Evolutionary conservation across 345 rosid species (phyloP).

Genomic region (Acer yangbiense): DNA sequence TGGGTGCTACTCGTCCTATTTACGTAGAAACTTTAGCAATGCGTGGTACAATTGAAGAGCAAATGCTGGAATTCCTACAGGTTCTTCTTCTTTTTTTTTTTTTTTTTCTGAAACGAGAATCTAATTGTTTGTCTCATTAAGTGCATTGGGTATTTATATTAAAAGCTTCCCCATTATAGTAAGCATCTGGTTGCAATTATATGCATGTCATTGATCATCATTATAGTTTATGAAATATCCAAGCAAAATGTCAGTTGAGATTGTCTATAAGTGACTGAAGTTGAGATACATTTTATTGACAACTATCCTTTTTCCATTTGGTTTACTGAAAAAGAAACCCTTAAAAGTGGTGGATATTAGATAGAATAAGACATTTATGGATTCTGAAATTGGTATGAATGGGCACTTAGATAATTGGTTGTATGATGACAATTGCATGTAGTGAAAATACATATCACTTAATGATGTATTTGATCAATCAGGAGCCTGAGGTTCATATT

Average conservation of each 20-base stretch:
- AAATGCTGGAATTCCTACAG: constrained; percentile 84
- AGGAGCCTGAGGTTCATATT: background rate
- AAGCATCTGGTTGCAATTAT: background rate
- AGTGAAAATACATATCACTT: background rate
- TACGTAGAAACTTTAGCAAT: constrained; percentile 87
- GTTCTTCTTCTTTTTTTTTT: constrained; percentile 40
- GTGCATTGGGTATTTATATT: background rate
- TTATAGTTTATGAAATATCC: background rate
- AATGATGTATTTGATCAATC: background rate
- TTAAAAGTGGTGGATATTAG: background rate
- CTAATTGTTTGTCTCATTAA: background rate
- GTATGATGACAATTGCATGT: background rate
- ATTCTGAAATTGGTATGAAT: background rate
- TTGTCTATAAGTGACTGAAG: background rate
- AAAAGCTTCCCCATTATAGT: background rate
- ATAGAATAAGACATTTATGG: background rate
- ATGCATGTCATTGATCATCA: background rate
- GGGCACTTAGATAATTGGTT: background rate
- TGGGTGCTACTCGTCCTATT: constrained; percentile 92
- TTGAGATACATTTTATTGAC: background rate
- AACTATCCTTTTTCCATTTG: background rate
- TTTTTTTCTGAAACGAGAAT: background rate
- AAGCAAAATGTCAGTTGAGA: background rate
- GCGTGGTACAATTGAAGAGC: constrained; percentile 91
- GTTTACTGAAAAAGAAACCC: background rate